phyloP scores from a whole-genome alignment of 192 early-diverging fungal species.

The Chytriomyces sp. region DNA sequence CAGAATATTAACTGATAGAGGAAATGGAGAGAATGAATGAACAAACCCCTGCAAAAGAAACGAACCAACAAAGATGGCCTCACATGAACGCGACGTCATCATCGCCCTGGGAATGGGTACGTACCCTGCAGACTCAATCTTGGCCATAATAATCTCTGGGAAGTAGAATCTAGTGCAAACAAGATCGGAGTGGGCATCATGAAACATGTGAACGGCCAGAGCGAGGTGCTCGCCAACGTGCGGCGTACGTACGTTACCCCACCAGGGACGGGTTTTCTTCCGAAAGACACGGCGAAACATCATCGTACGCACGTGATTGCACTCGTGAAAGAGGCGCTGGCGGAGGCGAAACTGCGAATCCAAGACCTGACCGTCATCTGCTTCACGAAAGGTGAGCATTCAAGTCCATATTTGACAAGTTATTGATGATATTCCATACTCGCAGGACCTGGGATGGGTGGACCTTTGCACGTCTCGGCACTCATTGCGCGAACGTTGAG shows the following conservation, averaged over 20 bases:
- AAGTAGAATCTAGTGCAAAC: constrained; percentile 75
- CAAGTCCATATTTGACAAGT: neutral
- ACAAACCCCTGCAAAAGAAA: too few relatives aligned
- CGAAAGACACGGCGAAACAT: constrained; percentile 91
- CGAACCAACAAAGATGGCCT: too few relatives aligned
- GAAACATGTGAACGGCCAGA: constrained; percentile 61
- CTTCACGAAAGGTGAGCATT: constrained; percentile 80
- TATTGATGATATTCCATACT: neutral
- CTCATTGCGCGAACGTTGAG: constrained; percentile 90
- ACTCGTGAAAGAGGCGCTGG: constrained; percentile 76
- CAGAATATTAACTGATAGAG: too few relatives aligned
- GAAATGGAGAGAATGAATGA: too few relatives aligned
- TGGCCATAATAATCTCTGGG: neutral
- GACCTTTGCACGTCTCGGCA: constrained; percentile 88
- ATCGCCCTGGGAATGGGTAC: constrained; percentile 20
- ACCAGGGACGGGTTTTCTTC: constrained; percentile 93
- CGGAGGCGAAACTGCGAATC: constrained; percentile 70
- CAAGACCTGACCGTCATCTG: constrained; percentile 88
- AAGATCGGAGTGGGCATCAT: constrained; percentile 97
- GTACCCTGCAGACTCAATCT: neutral
- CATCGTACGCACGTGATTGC: constrained; percentile 77
- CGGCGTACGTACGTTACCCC: constrained; percentile 96
- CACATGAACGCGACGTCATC: neutral
- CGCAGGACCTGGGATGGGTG: constrained; percentile 95
- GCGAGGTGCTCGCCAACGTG: constrained; percentile 82